phyloP scores from a whole-genome alignment of 768 basidiomycete genomes.

The Suillus bovinus region DNA sequence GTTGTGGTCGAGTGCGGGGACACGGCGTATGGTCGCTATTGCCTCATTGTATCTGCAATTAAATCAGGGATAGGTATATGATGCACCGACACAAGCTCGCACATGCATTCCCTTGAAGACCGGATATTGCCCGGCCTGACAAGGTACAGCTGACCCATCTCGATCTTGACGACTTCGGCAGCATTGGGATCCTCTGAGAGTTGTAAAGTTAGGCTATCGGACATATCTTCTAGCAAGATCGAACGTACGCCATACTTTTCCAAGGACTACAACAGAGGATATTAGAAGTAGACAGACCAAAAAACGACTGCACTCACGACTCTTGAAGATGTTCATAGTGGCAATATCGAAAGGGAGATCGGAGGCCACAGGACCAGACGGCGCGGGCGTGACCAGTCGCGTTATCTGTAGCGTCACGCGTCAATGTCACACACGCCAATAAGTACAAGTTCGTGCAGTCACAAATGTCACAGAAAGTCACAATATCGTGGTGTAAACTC shows the following conservation, averaged over 20 bases:
- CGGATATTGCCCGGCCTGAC: constrained; percentile 90
- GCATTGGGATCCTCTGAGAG: constrained; percentile 87
- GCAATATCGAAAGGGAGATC: constrained; percentile 19
- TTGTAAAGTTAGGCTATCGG: constrained; percentile 24
- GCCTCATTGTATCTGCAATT: constrained; percentile 85
- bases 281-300: constrained; percentile 22
- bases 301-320: constrained; percentile 49
- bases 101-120: constrained; percentile 97
- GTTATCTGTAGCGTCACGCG: constrained; percentile 27
- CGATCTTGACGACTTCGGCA: constrained; percentile 92
- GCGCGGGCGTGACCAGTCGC: constrained; percentile 24
- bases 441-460: no score
- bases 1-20: constrained; percentile 72
- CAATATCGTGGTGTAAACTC: no score
- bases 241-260: constrained; percentile 92
- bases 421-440: constrained; percentile 13
- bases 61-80: constrained; percentile 5
- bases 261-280: constrained; percentile 57
- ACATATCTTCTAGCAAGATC: constrained; percentile 17
- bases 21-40: constrained; percentile 89
- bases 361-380: constrained; percentile 12
- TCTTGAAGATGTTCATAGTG: constrained; percentile 85
- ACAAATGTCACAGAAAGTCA: no score
- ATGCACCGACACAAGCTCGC: constrained; percentile 29
- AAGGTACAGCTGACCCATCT: constrained; percentile 87